Evolutionary conservation across 1,284 basidiomycete species (phyloP).

Genomic region (Ceratobasidium sp.): DNA sequence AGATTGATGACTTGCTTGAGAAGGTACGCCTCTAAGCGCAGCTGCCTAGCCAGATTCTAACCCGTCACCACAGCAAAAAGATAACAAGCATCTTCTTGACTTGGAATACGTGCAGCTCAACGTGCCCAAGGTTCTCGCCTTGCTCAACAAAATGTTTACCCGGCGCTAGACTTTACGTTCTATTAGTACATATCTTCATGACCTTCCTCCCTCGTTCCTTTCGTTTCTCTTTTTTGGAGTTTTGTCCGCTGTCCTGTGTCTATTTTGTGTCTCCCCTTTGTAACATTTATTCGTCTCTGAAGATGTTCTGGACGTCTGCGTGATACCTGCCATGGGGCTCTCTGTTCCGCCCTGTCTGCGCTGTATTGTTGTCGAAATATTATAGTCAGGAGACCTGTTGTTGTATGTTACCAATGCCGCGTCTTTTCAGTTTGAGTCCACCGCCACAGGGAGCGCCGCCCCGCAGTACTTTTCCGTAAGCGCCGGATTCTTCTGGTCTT

Average conservation of each 20-base stretch:
- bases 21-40: slow-evolving; percentile 67
- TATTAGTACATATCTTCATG: slow-evolving; percentile 14
- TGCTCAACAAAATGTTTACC: slow-evolving; percentile 91
- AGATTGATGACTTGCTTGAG: slow-evolving; percentile 97
- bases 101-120: slow-evolving; percentile 98
- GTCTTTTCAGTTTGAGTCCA: not conserved
- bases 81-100: slow-evolving; percentile 94
- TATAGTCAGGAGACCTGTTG: slow-evolving; percentile 25
- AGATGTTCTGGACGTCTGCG: slow-evolving; percentile 28
- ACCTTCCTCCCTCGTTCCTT: slow-evolving; percentile 39
- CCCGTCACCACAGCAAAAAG: slow-evolving; percentile 82
- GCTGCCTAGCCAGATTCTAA: slow-evolving; percentile 12
- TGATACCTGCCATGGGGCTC: slow-evolving; percentile 16
- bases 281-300: slow-evolving; percentile 34
- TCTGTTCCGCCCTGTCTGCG: not conserved
- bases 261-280: slow-evolving; percentile 19
- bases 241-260: slow-evolving; percentile 30
- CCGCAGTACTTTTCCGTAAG: not conserved
- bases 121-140: slow-evolving; percentile 91
- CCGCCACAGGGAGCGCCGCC: slow-evolving; percentile 2
- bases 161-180: slow-evolving; percentile 24
- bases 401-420: slow-evolving; percentile 19
- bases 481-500: slow-evolving; percentile 11
- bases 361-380: slow-evolving; percentile 42
- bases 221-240: slow-evolving; percentile 41